Base-by-base conservation (phyloP, 805 yeast genomes). In the Maudiozyma serrabonitensis region DNA sequence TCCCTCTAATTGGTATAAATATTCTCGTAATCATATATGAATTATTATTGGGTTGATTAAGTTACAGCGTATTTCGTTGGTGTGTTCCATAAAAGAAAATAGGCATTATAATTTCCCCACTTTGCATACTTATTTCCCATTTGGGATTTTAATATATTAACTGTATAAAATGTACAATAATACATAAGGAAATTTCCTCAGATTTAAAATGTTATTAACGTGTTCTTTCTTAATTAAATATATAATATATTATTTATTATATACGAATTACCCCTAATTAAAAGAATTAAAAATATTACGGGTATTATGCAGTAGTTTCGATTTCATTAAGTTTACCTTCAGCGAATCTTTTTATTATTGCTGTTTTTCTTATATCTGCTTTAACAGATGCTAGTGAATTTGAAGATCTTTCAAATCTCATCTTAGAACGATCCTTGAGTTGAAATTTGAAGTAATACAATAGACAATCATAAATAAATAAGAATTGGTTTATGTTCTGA, bases 401-500 rank as follows among this genome's bases (percentile, higher is more conserved):
- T 21, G 15, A 15, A 15, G 18, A n/a, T 18, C 21, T 45, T 26
- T 45, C 18, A 12, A 37, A 12, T 21, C 21, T 23, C 19, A 15
- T 32, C 16, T 32, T 35, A 32, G 16, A 23, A 19, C 43, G 42
- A 40, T 56, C 57, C 18, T 54, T 49, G 51, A 55, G 46, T 21
- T 43, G 54, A 45, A 56, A 57, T 40, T 50, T 52, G 50, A 58
- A 63, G 50, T 59, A 69, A 45, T 59, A 59, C 43, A 69, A 47
- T 32, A 71, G 46, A 49, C 79, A 70, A 53, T 87, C 93, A 64
- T 87, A 87, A 63, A 91, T 82, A 53, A 81, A 74, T 21, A 83
- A 71, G 56, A 76, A 85, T 65, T 87, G 95, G 51, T 83, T 80
- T 51, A 86, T 72, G 58, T 80, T 84, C 62, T 87, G 95, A 13